Evolutionary conservation across 148 eudicot genomes (phyloP).

Genomic region (Rhododendron simsii): DNA sequence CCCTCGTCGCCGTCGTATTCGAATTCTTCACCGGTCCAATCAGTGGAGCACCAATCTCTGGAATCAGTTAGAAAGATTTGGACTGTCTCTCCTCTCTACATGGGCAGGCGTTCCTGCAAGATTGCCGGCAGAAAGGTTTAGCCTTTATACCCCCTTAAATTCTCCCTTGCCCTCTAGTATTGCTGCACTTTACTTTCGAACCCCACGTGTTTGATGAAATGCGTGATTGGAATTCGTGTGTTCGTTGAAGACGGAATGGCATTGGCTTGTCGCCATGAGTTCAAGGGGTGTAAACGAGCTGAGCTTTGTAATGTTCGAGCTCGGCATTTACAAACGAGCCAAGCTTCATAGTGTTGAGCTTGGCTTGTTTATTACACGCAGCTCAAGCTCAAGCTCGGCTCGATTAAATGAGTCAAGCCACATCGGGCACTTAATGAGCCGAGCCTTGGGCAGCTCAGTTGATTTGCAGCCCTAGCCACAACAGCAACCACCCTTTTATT

Average conservation of each 20-base stretch:
- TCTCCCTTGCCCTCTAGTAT: background rate
- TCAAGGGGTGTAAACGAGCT: no score
- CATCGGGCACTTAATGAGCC: no score
- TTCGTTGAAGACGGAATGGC: background rate
- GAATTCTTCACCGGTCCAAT: conserved; percentile 22
- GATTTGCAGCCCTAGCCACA: no score
- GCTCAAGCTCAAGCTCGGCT: background rate
- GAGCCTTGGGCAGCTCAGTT: no score
- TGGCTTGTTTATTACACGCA: background rate
- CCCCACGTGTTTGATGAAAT: conserved; percentile 41
- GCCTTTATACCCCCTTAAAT: background rate
- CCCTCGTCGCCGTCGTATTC: conserved; percentile 32
- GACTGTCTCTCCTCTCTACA: conserved; percentile 67
- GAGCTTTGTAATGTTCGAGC: background rate
- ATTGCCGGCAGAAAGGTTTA: conserved; percentile 87
- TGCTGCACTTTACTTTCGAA: conserved; percentile 9
- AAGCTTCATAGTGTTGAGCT: no score
- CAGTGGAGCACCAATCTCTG: conserved; percentile 17
- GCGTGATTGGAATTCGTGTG: conserved; percentile 14
- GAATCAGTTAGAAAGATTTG: conserved; percentile 51
- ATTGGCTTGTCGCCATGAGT: background rate
- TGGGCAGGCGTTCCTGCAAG: conserved; percentile 90
- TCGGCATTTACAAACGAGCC: no score
- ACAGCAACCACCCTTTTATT: no score
- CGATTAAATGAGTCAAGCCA: no score